Conservation (phyloP, 768 basidiomycete species). For the Floccularia luteovirens region DNA sequence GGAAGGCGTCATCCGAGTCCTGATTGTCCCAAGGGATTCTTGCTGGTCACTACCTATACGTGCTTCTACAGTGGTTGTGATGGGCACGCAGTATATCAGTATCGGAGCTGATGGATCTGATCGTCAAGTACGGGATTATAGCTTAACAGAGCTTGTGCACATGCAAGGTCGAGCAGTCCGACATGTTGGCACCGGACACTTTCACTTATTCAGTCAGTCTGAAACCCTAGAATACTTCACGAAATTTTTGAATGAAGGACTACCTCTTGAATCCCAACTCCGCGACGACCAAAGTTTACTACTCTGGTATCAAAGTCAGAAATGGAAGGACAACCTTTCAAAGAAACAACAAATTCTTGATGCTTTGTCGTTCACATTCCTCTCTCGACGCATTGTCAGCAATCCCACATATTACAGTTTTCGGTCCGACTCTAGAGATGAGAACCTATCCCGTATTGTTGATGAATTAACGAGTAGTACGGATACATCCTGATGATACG, state of each 20-base stretch:
- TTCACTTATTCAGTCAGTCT: slow-evolving; percentile 84
- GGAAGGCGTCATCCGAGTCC: slow-evolving; percentile 69
- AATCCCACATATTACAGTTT: slow-evolving; percentile 87
- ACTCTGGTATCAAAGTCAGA: slow-evolving; percentile 37
- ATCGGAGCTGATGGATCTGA: slow-evolving; percentile 37
- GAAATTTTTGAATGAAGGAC: slow-evolving; percentile 80
- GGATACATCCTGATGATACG: too few species aligned
- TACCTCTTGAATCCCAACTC: slow-evolving; percentile 83
- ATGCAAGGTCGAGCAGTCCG: slow-evolving; percentile 89
- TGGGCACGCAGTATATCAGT: slow-evolving; percentile 86
- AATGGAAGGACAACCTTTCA: slow-evolving; percentile 26
- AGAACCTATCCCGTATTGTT: slow-evolving; percentile 62
- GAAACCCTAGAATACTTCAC: slow-evolving; percentile 78
- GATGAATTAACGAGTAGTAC: slow-evolving; percentile 36
- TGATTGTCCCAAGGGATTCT: slow-evolving; percentile 76
- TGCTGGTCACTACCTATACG: slow-evolving; percentile 89
- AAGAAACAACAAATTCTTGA: slow-evolving; percentile 69
- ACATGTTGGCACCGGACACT: slow-evolving; percentile 52
- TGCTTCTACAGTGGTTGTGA: slow-evolving; percentile 75
- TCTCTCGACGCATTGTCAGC: slow-evolving; percentile 57
- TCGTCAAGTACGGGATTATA: slow-evolving; percentile 75
- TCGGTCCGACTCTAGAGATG: slow-evolving; percentile 30
- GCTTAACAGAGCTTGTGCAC: slow-evolving; percentile 70
- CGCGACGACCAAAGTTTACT: slow-evolving; percentile 40
- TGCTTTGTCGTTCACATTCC: slow-evolving; percentile 73